Evolutionary conservation across 2,329 filamentous ascomycete species (phyloP).

Genomic region (Exophiala aquamarina): DNA sequence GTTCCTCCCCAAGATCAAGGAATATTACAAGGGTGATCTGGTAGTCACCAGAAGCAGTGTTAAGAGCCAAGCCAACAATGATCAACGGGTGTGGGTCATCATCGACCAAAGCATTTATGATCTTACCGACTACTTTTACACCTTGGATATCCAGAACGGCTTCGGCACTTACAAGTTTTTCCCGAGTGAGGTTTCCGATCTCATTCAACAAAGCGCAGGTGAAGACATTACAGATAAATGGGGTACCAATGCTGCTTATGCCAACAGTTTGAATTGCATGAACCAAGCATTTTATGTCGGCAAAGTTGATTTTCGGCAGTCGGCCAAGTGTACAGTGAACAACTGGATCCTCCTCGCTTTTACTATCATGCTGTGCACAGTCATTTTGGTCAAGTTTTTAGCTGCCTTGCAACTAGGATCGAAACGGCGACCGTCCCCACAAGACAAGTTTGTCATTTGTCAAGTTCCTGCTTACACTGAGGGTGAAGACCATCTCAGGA

Average conservation of each 20-base stretch:
- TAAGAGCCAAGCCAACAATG: conserved; percentile 62
- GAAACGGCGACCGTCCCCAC: conserved; percentile 81
- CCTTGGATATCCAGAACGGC: conserved; percentile 60
- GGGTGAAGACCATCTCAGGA: conserved; percentile 90
- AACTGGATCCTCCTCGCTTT: conserved; percentile 88
- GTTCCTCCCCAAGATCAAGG: conserved; percentile 77
- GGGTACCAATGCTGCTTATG: conserved; percentile 51
- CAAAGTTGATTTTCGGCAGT: conserved; percentile 78
- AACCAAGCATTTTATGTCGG: conserved; percentile 81
- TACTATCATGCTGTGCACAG: conserved; percentile 75
- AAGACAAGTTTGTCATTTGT: conserved; percentile 99
- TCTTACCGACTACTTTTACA: conserved; percentile 87
- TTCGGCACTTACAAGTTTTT: conserved; percentile 67
- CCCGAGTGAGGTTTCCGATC: conserved; percentile 62
- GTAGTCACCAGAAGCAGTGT: conserved; percentile 67
- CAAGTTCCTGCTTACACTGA: conserved; percentile 98
- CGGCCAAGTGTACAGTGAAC: conserved; percentile 77
- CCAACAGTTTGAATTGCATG: conserved; percentile 75
- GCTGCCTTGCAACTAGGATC: conserved; percentile 90
- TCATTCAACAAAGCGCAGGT: conserved; percentile 77
- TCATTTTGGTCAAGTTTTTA: conserved; percentile 86
- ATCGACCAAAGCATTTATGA: conserved; percentile 79
- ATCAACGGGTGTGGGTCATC: conserved; percentile 75
- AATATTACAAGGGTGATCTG: conserved; percentile 84
- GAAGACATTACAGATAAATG: conserved; percentile 70